Evolutionary conservation across 192 early-diverging fungal genomes (phyloP).

Genomic region (Chytriomyces sp.): DNA sequence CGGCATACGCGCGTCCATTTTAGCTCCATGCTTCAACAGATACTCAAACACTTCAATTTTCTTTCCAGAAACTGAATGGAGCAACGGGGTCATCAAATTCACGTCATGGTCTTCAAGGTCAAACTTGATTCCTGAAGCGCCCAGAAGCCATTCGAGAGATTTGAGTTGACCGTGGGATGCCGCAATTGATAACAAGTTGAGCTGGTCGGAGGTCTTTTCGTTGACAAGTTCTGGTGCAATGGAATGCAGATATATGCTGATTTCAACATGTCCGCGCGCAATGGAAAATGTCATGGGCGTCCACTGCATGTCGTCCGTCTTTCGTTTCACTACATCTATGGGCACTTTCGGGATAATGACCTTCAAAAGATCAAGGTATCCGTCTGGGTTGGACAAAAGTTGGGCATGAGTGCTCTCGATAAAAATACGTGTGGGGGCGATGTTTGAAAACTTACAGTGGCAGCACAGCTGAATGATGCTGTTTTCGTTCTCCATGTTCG

Average conservation of each 20-base stretch:
- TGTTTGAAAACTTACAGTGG: neutral
- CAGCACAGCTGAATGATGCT: neutral
- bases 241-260: neutral
- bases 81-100: neutral
- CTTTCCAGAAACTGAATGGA: neutral
- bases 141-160: neutral
- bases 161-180: neutral
- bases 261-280: neutral
- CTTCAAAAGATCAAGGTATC: neutral
- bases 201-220: neutral
- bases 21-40: neutral
- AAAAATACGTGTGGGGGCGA: no score
- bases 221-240: neutral
- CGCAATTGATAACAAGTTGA: neutral
- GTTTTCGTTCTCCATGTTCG: neutral
- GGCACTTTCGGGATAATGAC: neutral
- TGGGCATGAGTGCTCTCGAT: no score
- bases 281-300: neutral
- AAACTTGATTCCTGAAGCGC: neutral
- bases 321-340: neutral
- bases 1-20: neutral
- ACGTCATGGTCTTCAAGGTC: neutral
- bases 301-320: neutral
- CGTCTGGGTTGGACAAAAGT: neutral
- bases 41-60: neutral